Evolutionary conservation across 1,284 basidiomycete genomes (phyloP).

Genomic region (Ceratobasidium sp.): DNA sequence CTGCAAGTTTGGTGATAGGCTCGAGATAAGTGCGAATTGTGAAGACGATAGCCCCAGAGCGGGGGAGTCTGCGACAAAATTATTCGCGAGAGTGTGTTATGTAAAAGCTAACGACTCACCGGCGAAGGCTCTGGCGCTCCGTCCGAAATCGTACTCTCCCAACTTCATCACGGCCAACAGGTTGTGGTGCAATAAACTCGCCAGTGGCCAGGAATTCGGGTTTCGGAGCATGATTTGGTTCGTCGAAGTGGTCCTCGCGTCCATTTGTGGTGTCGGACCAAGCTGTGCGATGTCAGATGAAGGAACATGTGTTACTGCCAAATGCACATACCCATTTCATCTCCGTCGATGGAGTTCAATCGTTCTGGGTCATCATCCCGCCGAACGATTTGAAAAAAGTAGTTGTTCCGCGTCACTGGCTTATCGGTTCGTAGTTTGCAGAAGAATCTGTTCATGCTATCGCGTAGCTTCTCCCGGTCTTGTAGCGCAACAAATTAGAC

Average conservation of each 20-base stretch:
- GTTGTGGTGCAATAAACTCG: constrained; percentile 52
- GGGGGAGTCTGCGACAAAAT: constrained; percentile 57
- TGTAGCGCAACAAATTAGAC: constrained; percentile 24
- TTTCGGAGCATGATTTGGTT: constrained; percentile 47
- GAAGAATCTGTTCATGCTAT: constrained; percentile 77
- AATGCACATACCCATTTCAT: constrained; percentile 19
- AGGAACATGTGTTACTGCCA: constrained; percentile 58
- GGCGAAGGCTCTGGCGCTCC: constrained; percentile 78
- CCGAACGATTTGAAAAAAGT: constrained; percentile 59
- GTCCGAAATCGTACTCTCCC: constrained; percentile 65
- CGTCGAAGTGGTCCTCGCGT: constrained; percentile 65
- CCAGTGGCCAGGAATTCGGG: constrained; percentile 52
- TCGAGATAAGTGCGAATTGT: constrained; percentile 78
- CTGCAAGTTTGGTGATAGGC: constrained; percentile 66
- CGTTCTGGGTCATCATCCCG: constrained; percentile 22
- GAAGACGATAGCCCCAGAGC: constrained; percentile 77
- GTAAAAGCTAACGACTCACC: constrained; percentile 51
- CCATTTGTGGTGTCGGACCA: constrained; percentile 76
- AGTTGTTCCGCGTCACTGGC: constrained; percentile 76
- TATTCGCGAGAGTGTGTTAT: neutral
- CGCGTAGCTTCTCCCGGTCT: constrained; percentile 73
- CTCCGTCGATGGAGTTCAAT: constrained; percentile 14
- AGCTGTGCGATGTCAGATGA: constrained; percentile 62
- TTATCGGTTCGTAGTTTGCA: constrained; percentile 70
- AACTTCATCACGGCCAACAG: constrained; percentile 47